Evolutionary conservation across 768 basidiomycete species (phyloP).

Genomic region (Gymnopilus dilepis): DNA sequence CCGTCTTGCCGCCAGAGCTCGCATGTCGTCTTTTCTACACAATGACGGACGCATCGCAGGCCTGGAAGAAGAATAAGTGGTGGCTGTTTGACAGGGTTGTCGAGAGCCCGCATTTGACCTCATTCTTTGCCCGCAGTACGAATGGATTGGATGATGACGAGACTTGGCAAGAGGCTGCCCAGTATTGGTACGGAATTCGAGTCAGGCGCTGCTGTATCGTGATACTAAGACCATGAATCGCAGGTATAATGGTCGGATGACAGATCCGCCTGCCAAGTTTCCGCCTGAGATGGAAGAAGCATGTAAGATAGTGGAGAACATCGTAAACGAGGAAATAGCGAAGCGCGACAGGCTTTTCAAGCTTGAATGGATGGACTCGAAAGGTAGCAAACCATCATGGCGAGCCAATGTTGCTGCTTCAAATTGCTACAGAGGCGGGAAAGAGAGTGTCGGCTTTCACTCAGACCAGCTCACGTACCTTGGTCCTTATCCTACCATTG

Average conservation of each 20-base stretch:
- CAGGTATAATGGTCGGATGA: slow-evolving; percentile 82
- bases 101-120: slow-evolving; percentile 84
- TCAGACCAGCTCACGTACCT: slow-evolving; percentile 83
- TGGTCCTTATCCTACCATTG: slow-evolving; percentile 86
- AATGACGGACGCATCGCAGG: slow-evolving; percentile 64
- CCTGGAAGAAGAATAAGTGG: slow-evolving; percentile 81
- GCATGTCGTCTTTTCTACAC: slow-evolving; percentile 77
- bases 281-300: slow-evolving; percentile 79
- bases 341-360: slow-evolving; percentile 60
- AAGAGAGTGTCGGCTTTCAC: slow-evolving; percentile 83
- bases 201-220: not conserved
- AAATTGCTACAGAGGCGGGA: slow-evolving; percentile 83
- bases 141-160: slow-evolving; percentile 49
- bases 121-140: slow-evolving; percentile 69
- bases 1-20: slow-evolving; percentile 73
- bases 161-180: slow-evolving; percentile 74
- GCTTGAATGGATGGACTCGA: slow-evolving; percentile 63
- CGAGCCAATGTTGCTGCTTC: slow-evolving; percentile 86
- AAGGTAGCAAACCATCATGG: slow-evolving; percentile 48
- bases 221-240: not conserved
- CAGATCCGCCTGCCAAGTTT: slow-evolving; percentile 60
- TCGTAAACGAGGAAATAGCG: slow-evolving; percentile 74
- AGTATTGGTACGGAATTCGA: slow-evolving; percentile 60
- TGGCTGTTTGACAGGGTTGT: slow-evolving; percentile 84
- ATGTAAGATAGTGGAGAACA: slow-evolving; percentile 67